phyloP scores from a whole-genome alignment of 192 early-diverging fungal genomes.

The Cetraspora pellucida region DNA sequence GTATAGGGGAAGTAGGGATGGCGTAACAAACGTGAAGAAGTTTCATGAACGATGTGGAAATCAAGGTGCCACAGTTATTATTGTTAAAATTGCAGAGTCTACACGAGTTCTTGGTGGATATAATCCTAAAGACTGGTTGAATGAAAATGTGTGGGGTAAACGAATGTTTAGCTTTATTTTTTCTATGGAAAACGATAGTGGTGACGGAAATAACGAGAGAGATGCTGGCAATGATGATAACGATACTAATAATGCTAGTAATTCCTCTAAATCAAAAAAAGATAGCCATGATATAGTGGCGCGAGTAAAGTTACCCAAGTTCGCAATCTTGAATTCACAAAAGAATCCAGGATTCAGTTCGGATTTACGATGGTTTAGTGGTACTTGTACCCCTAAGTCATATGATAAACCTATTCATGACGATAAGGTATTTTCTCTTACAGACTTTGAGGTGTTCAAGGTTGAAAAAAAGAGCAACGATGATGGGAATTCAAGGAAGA shows the following conservation, averaged over 20 bases:
- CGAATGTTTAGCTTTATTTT: conserved; percentile 13
- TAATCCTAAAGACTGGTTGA: conserved; percentile 10
- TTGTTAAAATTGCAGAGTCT: background rate
- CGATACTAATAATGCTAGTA: no score
- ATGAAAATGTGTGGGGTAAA: background rate
- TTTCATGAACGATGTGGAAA: conserved; percentile 15
- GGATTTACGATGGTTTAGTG: background rate
- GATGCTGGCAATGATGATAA: no score
- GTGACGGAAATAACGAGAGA: no score
- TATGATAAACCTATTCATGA: background rate
- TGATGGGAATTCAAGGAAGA: no score
- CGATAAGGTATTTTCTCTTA: background rate
- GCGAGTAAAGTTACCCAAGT: background rate
- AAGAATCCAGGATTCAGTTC: background rate
- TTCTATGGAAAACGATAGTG: background rate
- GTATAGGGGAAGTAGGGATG: conserved; percentile 13
- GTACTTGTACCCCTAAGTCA: background rate
- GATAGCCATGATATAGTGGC: background rate
- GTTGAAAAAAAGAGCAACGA: background rate
- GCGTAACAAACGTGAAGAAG: background rate
- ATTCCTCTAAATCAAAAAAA: no score
- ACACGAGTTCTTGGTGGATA: conserved; percentile 23
- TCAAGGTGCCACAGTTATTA: conserved; percentile 11
- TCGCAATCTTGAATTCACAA: background rate
- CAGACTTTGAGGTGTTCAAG: background rate